A percentile compares a stretch with the other conserved stretches of the same genome.
Evolutionary conservation across 305 asterid genomes (phyloP).

Genomic region (Solanum aculeatissimum): DNA sequence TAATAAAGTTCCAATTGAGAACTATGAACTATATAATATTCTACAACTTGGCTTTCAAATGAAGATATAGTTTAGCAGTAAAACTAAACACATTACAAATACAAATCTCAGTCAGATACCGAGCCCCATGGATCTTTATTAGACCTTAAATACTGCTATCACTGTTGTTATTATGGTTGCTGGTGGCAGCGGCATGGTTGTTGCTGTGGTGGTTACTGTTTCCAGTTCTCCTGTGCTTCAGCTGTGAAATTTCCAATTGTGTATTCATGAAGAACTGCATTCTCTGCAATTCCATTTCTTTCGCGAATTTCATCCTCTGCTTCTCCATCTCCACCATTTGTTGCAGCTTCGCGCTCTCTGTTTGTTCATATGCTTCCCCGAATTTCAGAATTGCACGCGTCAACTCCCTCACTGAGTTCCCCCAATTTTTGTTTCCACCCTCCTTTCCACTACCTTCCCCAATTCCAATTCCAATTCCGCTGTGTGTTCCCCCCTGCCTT

Average conservation of each 20-base stretch:
- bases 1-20: neutral
- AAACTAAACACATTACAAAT: neutral
- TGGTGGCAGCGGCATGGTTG: conserved; percentile 9
- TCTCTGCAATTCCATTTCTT: conserved; percentile 91
- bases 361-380: conserved; percentile 80
- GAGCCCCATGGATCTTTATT: neutral
- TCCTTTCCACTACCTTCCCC: conserved; percentile 10
- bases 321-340: conserved; percentile 92
- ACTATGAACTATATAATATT: neutral
- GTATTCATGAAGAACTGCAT: conserved; percentile 82
- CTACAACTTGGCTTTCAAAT: neutral
- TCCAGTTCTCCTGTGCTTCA: conserved; percentile 26
- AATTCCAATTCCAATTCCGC: neutral
- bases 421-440: conserved; percentile 24
- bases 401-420: conserved; percentile 50
- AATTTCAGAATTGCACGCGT: conserved; percentile 54
- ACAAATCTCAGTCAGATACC: neutral
- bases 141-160: conserved; percentile 37
- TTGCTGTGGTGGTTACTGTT: conserved; percentile 19
- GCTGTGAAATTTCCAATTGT: conserved; percentile 70
- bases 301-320: conserved; percentile 85
- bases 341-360: conserved; percentile 67
- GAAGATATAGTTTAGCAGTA: neutral
- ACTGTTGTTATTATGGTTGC: conserved; percentile 18
- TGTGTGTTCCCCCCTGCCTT: neutral